These are phyloP conservation scores for Fusarium sp. DNA, from an alignment of 2,329 filamentous ascomycete species.

Conservation along the genomic window DNA sequence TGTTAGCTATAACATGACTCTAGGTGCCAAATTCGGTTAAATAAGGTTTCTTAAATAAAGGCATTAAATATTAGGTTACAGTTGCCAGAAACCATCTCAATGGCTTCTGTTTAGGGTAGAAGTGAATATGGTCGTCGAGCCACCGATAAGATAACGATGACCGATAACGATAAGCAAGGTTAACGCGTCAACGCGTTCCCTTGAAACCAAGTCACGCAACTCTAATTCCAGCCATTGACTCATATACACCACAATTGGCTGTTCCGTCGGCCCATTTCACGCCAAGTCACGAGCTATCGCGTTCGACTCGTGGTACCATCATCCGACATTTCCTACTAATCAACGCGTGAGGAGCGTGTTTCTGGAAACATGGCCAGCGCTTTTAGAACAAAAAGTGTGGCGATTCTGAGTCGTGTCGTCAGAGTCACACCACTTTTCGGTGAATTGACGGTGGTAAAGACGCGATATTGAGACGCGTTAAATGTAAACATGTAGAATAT, in stretches of 20 bases:
- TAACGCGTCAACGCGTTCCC: not conserved
- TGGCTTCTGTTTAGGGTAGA: not conserved
- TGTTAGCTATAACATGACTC: too few species aligned
- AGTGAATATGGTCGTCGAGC: fast-evolving
- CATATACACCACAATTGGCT: constrained; percentile 9
- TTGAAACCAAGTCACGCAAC: not conserved
- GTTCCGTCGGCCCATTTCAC: constrained; percentile 19
- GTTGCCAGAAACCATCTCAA: too few species aligned
- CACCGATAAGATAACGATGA: fast-evolving
- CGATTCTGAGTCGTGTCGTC: not conserved
- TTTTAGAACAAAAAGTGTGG: not conserved
- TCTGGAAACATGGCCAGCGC: not conserved
- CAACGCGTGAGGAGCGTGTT: constrained; percentile 25
- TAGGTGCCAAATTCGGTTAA: too few species aligned
- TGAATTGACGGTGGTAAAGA: not conserved
- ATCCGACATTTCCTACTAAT: not conserved
- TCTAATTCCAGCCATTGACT: not conserved
- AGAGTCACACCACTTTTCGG: constrained; percentile 8
- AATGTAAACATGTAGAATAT: not conserved
- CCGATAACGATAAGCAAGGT: not conserved
- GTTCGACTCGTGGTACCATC: constrained; percentile 24
- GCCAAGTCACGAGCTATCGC: constrained; percentile 36
- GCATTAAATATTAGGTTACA: too few species aligned
- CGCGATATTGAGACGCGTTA: not conserved
- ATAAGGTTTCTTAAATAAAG: too few species aligned